Conservation (phyloP, 2,329 filamentous ascomycete species). For the Proliferodiscus dingleyae region DNA sequence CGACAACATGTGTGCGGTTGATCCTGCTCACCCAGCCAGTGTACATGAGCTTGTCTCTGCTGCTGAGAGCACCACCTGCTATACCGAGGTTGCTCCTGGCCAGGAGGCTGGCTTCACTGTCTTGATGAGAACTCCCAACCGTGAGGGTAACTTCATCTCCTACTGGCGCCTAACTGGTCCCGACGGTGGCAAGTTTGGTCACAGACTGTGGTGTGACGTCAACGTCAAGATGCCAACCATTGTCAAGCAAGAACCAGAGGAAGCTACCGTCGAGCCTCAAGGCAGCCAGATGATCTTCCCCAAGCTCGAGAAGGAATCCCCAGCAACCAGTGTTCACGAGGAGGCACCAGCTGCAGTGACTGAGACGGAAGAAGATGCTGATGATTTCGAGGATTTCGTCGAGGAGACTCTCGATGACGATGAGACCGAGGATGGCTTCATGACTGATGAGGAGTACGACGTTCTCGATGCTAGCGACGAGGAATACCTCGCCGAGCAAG, state of each 20-base stretch:
- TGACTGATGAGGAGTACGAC: conserved; percentile 98
- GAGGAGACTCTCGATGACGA: conserved; percentile 55
- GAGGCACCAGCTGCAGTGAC: conserved; percentile 43
- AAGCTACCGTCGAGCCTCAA: conserved; percentile 29
- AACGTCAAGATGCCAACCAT: conserved; percentile 52
- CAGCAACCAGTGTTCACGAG: conserved; percentile 72
- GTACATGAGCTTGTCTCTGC: conserved; percentile 71
- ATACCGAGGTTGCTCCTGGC: conserved; percentile 63
- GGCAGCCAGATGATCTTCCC: conserved; percentile 90
- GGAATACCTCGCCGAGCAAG: conserved; percentile 61
- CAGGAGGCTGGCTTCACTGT: conserved; percentile 79
- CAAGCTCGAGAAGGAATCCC: conserved; percentile 90
- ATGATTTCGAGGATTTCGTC: conserved; percentile 45
- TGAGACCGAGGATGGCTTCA: conserved; percentile 67
- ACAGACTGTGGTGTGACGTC: conserved; percentile 93
- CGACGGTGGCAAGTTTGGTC: conserved; percentile 78
- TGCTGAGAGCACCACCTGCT: conserved; percentile 75
- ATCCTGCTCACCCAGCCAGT: conserved; percentile 73
- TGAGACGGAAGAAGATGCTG: conserved; percentile 41
- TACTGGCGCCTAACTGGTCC: conserved; percentile 92
- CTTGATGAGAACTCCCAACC: conserved; percentile 72
- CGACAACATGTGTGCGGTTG: conserved; percentile 92
- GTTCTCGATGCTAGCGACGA: conserved; percentile 93
- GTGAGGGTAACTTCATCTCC: conserved; percentile 76
- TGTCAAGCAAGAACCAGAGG: conserved; percentile 34